Conservation (phyloP, 1,284 basidiomycete species). For the Puccinia novopanici region DNA sequence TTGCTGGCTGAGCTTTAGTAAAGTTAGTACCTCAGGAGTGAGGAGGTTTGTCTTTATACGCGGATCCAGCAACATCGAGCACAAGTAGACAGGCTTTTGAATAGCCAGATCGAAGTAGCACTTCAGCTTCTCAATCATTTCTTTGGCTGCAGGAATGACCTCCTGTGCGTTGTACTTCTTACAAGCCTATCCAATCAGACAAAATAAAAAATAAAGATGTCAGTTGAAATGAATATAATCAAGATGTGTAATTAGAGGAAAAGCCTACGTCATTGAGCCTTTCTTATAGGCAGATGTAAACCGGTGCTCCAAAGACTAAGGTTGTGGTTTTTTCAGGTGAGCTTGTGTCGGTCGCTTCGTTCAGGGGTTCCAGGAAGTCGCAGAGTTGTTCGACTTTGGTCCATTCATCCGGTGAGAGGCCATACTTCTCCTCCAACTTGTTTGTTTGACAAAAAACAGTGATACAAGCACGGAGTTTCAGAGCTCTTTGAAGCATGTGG, state of each 20-base stretch:
- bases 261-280: not conserved
- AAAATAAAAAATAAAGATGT: not conserved
- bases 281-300: not conserved
- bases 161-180: not conserved
- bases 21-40: not conserved
- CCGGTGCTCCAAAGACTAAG: not conserved
- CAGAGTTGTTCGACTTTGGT: constrained; percentile 6
- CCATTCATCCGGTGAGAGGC: constrained; percentile 1
- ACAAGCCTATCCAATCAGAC: not conserved
- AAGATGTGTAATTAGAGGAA: not conserved
- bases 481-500: not conserved
- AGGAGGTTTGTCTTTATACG: not conserved
- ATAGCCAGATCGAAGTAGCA: constrained; percentile 1
- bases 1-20: not conserved
- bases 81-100: not conserved
- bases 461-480: not conserved
- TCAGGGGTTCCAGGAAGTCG: not conserved
- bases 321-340: not conserved
- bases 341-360: not conserved
- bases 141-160: not conserved
- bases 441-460: not conserved
- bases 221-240: not conserved
- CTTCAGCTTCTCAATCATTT: not conserved
- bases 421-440: not conserved
- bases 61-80: not conserved